A percentile compares a stretch with the other conserved stretches of the same genome.
Conservation (phyloP, 805 yeast species). For the Tetrapisispora phaffii region DNA sequence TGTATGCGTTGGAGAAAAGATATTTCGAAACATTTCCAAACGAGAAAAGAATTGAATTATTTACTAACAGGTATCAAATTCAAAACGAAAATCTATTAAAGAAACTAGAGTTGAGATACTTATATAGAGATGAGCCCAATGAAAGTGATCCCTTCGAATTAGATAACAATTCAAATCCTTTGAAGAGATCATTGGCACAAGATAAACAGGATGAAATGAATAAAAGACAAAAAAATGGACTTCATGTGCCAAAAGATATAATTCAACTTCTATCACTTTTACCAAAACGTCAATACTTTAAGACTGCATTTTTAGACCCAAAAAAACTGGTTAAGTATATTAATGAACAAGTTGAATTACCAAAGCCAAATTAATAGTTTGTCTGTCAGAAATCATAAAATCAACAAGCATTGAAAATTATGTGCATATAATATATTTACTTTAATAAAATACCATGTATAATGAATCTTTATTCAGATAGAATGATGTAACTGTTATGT, state of each 20-base stretch:
- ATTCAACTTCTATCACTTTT: constrained; percentile 20
- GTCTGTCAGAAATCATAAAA: not conserved
- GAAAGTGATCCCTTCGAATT: not conserved
- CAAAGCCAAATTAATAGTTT: constrained; percentile 5
- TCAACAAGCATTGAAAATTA: not conserved
- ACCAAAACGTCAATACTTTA: constrained; percentile 29
- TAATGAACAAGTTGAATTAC: constrained; percentile 25
- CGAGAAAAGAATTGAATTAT: constrained; percentile 31
- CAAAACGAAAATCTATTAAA: constrained; percentile 28
- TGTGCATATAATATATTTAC: not conserved
- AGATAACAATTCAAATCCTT: not conserved
- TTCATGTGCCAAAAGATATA: constrained; percentile 21
- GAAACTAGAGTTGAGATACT: constrained; percentile 29
- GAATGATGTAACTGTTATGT: no score
- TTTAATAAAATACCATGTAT: not conserved
- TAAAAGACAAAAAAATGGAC: constrained; percentile 9
- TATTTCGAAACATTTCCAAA: constrained; percentile 58
- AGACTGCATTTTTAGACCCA: constrained; percentile 25
- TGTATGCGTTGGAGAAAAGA: constrained; percentile 55
- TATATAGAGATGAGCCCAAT: constrained; percentile 6
- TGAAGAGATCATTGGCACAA: not conserved
- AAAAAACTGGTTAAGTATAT: constrained; percentile 21
- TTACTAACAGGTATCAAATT: constrained; percentile 32
- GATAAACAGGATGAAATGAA: not conserved
- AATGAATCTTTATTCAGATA: no score